phyloP scores from a whole-genome alignment of 2,329 filamentous ascomycete genomes.

The Rachicladosporium sp. region DNA sequence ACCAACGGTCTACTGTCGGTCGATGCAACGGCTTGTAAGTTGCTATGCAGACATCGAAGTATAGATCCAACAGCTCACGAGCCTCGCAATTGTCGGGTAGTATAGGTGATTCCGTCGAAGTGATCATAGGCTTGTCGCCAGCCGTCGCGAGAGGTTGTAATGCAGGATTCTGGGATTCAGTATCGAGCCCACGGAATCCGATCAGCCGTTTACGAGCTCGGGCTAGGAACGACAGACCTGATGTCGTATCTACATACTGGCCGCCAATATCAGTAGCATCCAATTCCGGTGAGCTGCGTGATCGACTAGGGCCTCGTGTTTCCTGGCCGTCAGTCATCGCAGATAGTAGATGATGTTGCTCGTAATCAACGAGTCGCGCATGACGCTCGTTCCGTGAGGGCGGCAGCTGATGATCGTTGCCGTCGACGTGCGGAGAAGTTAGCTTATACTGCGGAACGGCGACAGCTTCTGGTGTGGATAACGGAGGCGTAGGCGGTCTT shows the following conservation, averaged over 20 bases:
- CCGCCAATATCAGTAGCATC: conserved; percentile 40
- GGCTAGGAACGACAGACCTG: conserved; percentile 45
- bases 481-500: conserved; percentile 29
- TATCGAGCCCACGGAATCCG: conserved; percentile 35
- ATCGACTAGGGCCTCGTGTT: conserved; percentile 1
- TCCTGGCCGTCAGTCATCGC: too few species aligned
- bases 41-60: conserved; percentile 49
- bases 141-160: conserved; percentile 37
- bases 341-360: too few species aligned
- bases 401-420: too few species aligned
- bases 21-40: conserved; percentile 48
- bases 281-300: conserved; percentile 30
- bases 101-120: conserved; percentile 27
- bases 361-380: too few species aligned
- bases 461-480: conserved; percentile 9
- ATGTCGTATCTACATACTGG: conserved; percentile 44
- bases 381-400: too few species aligned
- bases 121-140: conserved; percentile 38
- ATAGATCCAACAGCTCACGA: conserved; percentile 37
- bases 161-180: conserved; percentile 13
- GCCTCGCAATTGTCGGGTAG: conserved; percentile 18
- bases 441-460: conserved; percentile 3
- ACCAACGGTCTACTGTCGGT: conserved; percentile 40
- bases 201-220: conserved; percentile 56
- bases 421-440: background rate